phyloP scores from a whole-genome alignment of 164 flowering plant genomes.

The Vitis cinerea region DNA sequence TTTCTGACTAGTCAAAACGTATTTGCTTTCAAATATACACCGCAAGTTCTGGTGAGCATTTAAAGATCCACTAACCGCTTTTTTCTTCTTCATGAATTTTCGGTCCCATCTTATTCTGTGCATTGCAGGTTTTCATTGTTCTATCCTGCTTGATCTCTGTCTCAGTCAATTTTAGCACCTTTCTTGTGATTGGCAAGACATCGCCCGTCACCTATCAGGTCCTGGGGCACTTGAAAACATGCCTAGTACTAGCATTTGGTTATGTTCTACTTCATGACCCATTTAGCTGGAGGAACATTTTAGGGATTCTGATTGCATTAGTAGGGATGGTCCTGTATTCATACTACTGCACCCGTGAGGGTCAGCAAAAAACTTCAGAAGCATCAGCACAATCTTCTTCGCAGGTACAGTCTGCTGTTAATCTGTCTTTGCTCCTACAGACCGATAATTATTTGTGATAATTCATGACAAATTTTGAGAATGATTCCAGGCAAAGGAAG shows the following conservation, averaged over 20 bases:
- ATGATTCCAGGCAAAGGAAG: constrained; percentile 58
- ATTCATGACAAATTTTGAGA: background rate
- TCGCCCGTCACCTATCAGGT: constrained; percentile 99
- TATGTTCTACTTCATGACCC: constrained; percentile 84
- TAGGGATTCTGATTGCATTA: constrained; percentile 81
- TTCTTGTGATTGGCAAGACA: constrained; percentile 95
- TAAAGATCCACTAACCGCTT: background rate
- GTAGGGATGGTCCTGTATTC: constrained; percentile 92
- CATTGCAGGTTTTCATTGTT: constrained; percentile 86
- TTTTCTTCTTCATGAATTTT: background rate
- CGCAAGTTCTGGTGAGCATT: constrained; percentile 78
- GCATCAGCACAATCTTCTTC: constrained; percentile 45
- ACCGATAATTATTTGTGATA: constrained; percentile 54
- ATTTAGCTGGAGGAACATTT: constrained; percentile 85
- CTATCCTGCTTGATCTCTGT: constrained; percentile 93
- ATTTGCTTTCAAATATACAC: constrained; percentile 85
- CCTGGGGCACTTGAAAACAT: constrained; percentile 92
- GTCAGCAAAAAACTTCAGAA: constrained; percentile 69
- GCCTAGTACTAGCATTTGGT: constrained; percentile 90
- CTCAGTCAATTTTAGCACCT: constrained; percentile 95
- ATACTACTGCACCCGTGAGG: constrained; percentile 68
- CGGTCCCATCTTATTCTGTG: constrained; percentile 1
- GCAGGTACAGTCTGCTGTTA: constrained; percentile 51
- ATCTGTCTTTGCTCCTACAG: constrained; percentile 18
- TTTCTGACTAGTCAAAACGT: constrained; percentile 77